Conservation (phyloP, 352 stramenopile genomes). For the Phytophthora pisi region DNA sequence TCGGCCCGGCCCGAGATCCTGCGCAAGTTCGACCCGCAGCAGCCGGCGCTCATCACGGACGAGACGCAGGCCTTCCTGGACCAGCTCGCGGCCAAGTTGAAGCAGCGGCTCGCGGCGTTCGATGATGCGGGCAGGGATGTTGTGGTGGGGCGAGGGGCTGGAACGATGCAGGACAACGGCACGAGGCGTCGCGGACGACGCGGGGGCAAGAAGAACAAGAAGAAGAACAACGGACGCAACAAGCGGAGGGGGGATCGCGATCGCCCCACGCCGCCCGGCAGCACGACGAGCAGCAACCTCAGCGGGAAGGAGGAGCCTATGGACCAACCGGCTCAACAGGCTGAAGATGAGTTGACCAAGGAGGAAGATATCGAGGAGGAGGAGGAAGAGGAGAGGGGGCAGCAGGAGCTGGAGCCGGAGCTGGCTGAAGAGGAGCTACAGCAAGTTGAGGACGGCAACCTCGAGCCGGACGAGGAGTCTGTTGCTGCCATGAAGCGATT, state of each 20-base stretch:
- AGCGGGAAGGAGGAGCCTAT: conserved; percentile 27
- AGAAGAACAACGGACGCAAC: conserved; percentile 36
- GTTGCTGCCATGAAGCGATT: conserved; percentile 48
- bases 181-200: conserved; percentile 29
- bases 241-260: conserved; percentile 20
- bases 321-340: conserved; percentile 2
- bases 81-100: conserved; percentile 36
- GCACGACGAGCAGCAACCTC: conserved; percentile 12
- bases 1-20: conserved; percentile 46
- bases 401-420: conserved; percentile 11
- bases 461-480: conserved; percentile 24
- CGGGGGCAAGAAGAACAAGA: conserved; percentile 42
- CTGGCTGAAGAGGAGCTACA: conserved; percentile 17
- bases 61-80: conserved; percentile 54
- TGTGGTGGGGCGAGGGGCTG: neutral
- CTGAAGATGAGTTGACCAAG: conserved; percentile 17
- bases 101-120: conserved; percentile 31
- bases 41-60: conserved; percentile 43
- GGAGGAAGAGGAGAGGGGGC: conserved; percentile 25
- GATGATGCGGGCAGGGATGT: conserved; percentile 19
- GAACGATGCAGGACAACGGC: conserved; percentile 20
- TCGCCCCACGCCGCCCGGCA: conserved; percentile 16
- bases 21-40: conserved; percentile 37
- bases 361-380: conserved; percentile 31
- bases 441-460: conserved; percentile 20